These are phyloP conservation scores for Paraphaeosphaeria sporulosa DNA, from an alignment of 2,329 filamentous ascomycete species.

Conservation along the genomic window DNA sequence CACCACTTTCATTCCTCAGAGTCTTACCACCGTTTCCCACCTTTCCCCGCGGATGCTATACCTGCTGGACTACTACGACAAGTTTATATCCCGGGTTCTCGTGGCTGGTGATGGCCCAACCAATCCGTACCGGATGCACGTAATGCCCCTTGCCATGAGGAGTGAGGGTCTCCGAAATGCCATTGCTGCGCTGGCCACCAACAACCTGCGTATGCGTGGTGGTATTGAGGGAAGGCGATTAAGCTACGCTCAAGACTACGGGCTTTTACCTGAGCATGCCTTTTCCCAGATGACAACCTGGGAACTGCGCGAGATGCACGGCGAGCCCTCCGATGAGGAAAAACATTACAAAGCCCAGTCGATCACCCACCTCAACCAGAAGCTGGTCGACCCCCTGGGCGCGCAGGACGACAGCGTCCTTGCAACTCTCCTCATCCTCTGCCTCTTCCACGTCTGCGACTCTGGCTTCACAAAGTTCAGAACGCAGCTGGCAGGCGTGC, in stretches of 20 bases:
- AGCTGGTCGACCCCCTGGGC: slow-evolving; percentile 77
- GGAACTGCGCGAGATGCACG: slow-evolving; percentile 50
- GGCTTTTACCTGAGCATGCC: slow-evolving; percentile 46
- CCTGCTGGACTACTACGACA: slow-evolving; percentile 92
- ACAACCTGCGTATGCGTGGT: slow-evolving; percentile 87
- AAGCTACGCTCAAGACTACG: slow-evolving; percentile 39
- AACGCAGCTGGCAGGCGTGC: slow-evolving; percentile 90
- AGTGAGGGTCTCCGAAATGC: slow-evolving; percentile 90
- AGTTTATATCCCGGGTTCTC: slow-evolving; percentile 89
- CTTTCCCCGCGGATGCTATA: slow-evolving; percentile 82
- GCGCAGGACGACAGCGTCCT: slow-evolving; percentile 86
- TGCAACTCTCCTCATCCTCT: slow-evolving; percentile 85
- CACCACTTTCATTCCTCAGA: slow-evolving; percentile 53
- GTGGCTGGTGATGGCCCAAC: slow-evolving; percentile 84
- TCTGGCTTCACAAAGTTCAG: slow-evolving; percentile 92
- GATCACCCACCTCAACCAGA: slow-evolving; percentile 81
- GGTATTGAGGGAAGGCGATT: slow-evolving; percentile 60
- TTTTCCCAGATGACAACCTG: slow-evolving; percentile 47
- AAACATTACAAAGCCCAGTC: slow-evolving; percentile 85
- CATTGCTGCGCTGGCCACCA: slow-evolving; percentile 86
- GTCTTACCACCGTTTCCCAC: slow-evolving; percentile 61
- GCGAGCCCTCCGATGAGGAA: slow-evolving; percentile 75
- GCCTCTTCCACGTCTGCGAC: slow-evolving; percentile 92
- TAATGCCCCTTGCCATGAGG: slow-evolving; percentile 77
- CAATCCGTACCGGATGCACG: slow-evolving; percentile 86